Conservation (phyloP, 352 stramenopile genomes). For the Pythium utonaiense region DNA sequence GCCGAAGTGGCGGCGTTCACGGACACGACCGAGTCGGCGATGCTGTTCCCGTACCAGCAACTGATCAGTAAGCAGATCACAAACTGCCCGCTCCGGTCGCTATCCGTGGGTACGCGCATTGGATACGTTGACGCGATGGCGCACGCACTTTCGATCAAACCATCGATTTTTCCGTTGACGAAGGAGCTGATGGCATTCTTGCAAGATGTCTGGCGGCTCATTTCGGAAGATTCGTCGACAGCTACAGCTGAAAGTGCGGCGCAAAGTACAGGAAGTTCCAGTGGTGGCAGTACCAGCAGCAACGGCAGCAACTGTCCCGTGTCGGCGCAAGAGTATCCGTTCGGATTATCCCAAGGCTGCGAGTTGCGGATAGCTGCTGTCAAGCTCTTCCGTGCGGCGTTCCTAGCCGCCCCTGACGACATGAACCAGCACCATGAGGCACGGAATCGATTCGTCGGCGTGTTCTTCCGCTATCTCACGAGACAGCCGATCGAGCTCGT, state of each 20-base stretch:
- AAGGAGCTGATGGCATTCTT: slow-evolving; percentile 86
- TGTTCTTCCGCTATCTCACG: slow-evolving; percentile 91
- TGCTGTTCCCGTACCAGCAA: slow-evolving; percentile 83
- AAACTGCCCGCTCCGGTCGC: slow-evolving; percentile 66
- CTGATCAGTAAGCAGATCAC: slow-evolving; percentile 85
- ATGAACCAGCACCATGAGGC: slow-evolving; percentile 85
- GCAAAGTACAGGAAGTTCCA: neutral
- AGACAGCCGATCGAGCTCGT: slow-evolving; percentile 81
- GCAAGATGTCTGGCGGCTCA: slow-evolving; percentile 82
- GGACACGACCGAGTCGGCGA: slow-evolving; percentile 50
- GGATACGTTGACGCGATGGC: slow-evolving; percentile 87
- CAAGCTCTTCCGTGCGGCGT: slow-evolving; percentile 84
- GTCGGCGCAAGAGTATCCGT: slow-evolving; percentile 83
- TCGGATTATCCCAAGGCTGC: slow-evolving; percentile 72
- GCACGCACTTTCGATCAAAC: slow-evolving; percentile 66
- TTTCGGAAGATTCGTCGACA: slow-evolving; percentile 58
- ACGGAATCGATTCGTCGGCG: slow-evolving; percentile 80
- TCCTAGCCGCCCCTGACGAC: slow-evolving; percentile 76
- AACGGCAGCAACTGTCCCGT: slow-evolving; percentile 28
- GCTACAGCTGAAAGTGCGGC: neutral
- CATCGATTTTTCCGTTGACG: slow-evolving; percentile 76
- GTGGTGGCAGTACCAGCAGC: neutral
- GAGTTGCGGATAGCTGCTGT: slow-evolving; percentile 86
- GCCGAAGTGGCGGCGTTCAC: slow-evolving; percentile 49
- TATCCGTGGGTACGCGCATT: slow-evolving; percentile 61